Conservation (phyloP, 1,139 yeast genomes). For the Komagataea norvegica region DNA sequence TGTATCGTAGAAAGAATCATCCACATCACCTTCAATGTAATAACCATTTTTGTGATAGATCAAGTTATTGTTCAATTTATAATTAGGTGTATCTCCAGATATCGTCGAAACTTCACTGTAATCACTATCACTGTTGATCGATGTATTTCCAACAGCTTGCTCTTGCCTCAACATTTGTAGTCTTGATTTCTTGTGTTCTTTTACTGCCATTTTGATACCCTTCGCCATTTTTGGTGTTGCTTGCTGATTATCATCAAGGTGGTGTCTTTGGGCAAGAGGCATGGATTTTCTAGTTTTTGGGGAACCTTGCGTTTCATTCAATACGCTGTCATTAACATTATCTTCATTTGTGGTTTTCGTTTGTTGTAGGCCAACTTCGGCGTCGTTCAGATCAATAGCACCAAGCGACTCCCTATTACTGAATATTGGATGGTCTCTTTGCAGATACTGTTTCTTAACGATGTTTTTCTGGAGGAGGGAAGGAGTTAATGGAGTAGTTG, state of each 20-base stretch:
- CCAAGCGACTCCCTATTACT: too few relatives aligned
- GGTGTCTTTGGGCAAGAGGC: conserved; percentile 3
- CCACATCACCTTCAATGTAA: conserved; percentile 18
- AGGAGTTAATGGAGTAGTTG: conserved; percentile 27
- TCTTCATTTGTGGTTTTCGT: too few relatives aligned
- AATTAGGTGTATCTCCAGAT: conserved; percentile 25
- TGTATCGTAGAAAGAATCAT: conserved; percentile 22
- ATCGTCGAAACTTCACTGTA: conserved; percentile 25
- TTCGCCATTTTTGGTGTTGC: conserved; percentile 19
- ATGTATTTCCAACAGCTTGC: conserved; percentile 9
- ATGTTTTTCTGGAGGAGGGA: conserved; percentile 21
- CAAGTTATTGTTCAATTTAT: conserved; percentile 19
- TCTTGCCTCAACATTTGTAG: conserved; percentile 19
- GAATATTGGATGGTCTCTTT: background rate
- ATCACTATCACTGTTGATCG: conserved; percentile 19
- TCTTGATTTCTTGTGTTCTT: conserved; percentile 23
- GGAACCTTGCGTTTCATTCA: conserved; percentile 14
- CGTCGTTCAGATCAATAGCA: too few relatives aligned
- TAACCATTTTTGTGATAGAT: conserved; percentile 26
- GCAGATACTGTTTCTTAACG: conserved; percentile 18
- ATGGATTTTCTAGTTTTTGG: conserved; percentile 16
- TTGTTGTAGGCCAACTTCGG: too few relatives aligned
- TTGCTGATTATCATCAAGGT: background rate
- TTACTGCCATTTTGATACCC: conserved; percentile 25
- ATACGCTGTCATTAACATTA: background rate